Conservation (phyloP, 1,284 basidiomycete genomes). For the Peniophora sp. region DNA sequence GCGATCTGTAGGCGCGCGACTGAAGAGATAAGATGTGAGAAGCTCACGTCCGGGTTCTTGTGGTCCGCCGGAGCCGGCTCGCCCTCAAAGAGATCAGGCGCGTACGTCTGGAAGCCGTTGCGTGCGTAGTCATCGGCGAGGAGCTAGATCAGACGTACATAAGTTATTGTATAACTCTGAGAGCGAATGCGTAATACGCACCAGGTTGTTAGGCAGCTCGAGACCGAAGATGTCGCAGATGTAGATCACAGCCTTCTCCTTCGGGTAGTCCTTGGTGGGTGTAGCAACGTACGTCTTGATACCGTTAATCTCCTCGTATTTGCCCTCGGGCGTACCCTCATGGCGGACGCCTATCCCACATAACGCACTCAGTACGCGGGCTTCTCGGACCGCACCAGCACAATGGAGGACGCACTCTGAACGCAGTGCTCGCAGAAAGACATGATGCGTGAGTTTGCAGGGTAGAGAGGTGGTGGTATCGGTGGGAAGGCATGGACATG, state of each 20-base stretch:
- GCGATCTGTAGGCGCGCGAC: not conserved
- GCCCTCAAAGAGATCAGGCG: constrained; percentile 53
- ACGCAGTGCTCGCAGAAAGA: constrained; percentile 48
- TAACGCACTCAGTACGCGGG: constrained; percentile 1
- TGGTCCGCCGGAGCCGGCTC: constrained; percentile 41
- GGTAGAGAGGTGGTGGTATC: not conserved
- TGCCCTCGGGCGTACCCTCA: constrained; percentile 44
- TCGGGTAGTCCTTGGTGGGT: constrained; percentile 37
- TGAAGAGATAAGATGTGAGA: constrained; percentile 9
- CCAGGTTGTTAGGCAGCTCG: constrained; percentile 46
- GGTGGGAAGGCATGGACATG: too few relatives aligned
- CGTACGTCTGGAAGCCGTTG: constrained; percentile 60
- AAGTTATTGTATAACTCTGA: constrained; percentile 4
- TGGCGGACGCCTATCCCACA: constrained; percentile 50
- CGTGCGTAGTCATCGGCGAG: constrained; percentile 67
- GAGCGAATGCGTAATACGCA: constrained; percentile 14
- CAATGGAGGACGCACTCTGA: constrained; percentile 22
- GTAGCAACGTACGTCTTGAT: constrained; percentile 45
- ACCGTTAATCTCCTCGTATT: constrained; percentile 36
- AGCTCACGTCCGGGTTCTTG: constrained; percentile 27
- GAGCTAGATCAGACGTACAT: constrained; percentile 28
- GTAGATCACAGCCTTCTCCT: constrained; percentile 51
- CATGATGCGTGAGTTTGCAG: constrained; percentile 23
- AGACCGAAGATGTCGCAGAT: constrained; percentile 62
- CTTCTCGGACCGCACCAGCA: not conserved